Base-by-base conservation (phyloP, 306 rosid genomes). In the Pyrus bretschneideri region DNA sequence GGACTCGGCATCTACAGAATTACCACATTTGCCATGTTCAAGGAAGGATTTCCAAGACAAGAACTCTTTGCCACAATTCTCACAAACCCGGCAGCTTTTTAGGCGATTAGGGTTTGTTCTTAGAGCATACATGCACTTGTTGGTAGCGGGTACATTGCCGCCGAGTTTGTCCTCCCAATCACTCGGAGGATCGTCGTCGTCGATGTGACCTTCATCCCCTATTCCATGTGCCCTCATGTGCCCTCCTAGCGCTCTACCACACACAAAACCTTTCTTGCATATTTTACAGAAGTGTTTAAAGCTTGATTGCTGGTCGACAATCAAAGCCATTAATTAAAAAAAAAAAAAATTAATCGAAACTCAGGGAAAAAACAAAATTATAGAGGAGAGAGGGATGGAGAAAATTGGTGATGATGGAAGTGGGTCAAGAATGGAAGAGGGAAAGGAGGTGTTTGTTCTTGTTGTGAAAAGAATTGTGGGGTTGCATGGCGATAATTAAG, bases 221-320 rank as follows among this genome's bases (percentile, higher is more conserved):
- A 92, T 92, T 35, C 99, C 99, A 58, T 95, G 99, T 0, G 99
- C 96, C 82, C 97, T 92, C 99, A 95, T 95, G 88, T 95, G 99
- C 6, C 97, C 99, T 45, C 99, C 99, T 0, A 95, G 58, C 25
- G 99, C 99, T 84, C 99, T 84, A 21, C 99, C 99, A 69, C 97
- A 87, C 1, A 86, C 96, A 70, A 95, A 95, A 1, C 99, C 97
- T 79, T 89, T 95, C 75, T 92, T 92, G 88, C 99, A 95, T 44
- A 92, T 92, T 80, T 93, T 89, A 79, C 97, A 95, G 21, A 95
- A 88, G 77, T 95, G 91, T 78, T 95, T 95, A 75, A 90, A 89
- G 89, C 78, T 87, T 63, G 92, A 58, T 82, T 86, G 85, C 71
- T 81, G 87, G 77, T 87, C 93, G 63, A 86, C 86, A 77, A 86